Conservation (phyloP, 306 rosid species). For the Sechiopsis laciniata region DNA sequence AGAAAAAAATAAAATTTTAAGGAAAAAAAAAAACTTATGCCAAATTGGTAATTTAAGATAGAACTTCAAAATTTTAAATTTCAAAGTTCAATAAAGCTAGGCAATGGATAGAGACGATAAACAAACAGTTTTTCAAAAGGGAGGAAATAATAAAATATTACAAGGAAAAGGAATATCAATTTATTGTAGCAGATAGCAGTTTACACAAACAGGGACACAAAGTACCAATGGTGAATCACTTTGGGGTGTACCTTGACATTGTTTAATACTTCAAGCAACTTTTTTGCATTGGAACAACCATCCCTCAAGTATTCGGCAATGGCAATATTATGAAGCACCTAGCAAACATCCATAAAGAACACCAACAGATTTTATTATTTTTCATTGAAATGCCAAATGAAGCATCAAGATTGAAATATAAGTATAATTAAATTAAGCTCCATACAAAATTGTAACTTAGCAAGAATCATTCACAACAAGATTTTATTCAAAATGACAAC, state of each 20-base stretch:
- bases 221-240: background rate
- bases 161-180: background rate
- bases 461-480: background rate
- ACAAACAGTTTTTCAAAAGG: background rate
- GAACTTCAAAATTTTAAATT: background rate
- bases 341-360: constrained; percentile 23
- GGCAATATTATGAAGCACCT: constrained; percentile 87
- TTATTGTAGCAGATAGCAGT: constrained; percentile 17
- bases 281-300: constrained; percentile 81
- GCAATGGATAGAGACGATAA: background rate
- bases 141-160: background rate
- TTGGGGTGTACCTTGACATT: constrained; percentile 55
- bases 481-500: too few species aligned
- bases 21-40: background rate
- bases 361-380: background rate
- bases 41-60: background rate
- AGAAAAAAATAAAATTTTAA: background rate
- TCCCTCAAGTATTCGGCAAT: constrained; percentile 71
- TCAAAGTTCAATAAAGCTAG: background rate
- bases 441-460: background rate
- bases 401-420: background rate
- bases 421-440: background rate
- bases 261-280: constrained; percentile 71
- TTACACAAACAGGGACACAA: constrained; percentile 8
- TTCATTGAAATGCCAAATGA: background rate